Percentiles rank a stretch among this genome's conserved stretches.
Conservation (phyloP, 768 basidiomycete species). For the Collybia sp. region DNA sequence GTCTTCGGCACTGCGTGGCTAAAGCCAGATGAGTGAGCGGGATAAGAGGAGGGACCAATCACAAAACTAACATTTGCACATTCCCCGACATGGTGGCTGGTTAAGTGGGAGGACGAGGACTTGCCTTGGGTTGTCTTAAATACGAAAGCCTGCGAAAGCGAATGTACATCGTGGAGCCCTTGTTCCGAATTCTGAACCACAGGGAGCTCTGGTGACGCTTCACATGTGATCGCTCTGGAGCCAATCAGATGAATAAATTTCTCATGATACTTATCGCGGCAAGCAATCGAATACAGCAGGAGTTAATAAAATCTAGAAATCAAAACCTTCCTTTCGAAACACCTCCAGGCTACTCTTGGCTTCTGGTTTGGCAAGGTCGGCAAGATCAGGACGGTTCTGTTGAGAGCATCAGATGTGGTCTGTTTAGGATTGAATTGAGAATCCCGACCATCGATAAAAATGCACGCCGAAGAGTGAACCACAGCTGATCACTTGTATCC, state of each 20-base stretch:
- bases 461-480: conserved; percentile 84
- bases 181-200: too few relatives aligned
- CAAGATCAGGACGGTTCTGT: conserved; percentile 79
- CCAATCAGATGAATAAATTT: conserved; percentile 17
- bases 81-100: conserved; percentile 33
- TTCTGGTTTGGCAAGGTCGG: conserved; percentile 63
- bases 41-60: neutral
- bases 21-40: conserved; percentile 2
- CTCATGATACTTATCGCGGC: neutral
- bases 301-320: conserved; percentile 52
- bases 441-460: conserved; percentile 71
- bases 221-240: conserved; percentile 4
- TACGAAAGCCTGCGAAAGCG: conserved; percentile 10
- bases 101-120: neutral
- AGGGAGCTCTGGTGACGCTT: conserved; percentile 3
- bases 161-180: too few relatives aligned
- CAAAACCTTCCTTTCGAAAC: conserved; percentile 85
- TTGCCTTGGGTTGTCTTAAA: neutral
- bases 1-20: conserved; percentile 39
- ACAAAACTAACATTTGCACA: conserved; percentile 12
- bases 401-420: neutral
- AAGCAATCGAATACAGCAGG: conserved; percentile 4
- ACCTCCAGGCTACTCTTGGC: conserved; percentile 57
- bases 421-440: neutral
- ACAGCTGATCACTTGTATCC: conserved; percentile 79